These are phyloP conservation scores for Dryas drummondii DNA, from an alignment of 306 rosid species.

Conservation along the genomic window DNA sequence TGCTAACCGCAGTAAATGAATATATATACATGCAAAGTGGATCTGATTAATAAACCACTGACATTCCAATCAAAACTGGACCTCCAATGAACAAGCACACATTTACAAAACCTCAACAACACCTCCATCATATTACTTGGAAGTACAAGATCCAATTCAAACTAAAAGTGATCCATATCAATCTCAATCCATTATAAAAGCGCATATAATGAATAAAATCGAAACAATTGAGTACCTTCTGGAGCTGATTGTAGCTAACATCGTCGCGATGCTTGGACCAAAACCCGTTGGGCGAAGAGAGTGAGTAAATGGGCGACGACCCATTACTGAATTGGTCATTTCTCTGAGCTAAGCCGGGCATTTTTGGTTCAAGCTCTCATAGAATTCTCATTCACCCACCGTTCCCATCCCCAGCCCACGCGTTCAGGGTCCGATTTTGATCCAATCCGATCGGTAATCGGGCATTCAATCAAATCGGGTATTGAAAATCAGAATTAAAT, in stretches of 20 bases:
- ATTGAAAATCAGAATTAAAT: constrained; percentile 13
- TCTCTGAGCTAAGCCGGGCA: constrained; percentile 81
- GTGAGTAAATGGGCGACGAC: constrained; percentile 50
- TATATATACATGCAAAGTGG: constrained; percentile 7
- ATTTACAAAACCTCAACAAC: constrained; percentile 22
- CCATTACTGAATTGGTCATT: constrained; percentile 68
- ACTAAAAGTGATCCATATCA: constrained; percentile 36
- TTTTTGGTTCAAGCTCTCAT: constrained; percentile 46
- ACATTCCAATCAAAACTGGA: constrained; percentile 24
- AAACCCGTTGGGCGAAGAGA: constrained; percentile 61
- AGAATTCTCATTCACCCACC: constrained; percentile 42
- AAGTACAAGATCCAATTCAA: constrained; percentile 53
- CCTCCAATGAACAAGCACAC: constrained; percentile 20
- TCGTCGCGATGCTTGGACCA: constrained; percentile 82
- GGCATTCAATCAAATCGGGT: constrained; percentile 34
- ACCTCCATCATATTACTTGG: constrained; percentile 9
- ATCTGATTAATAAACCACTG: constrained; percentile 31
- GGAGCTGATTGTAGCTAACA: constrained; percentile 81
- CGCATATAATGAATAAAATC: constrained; percentile 2
- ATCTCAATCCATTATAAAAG: constrained; percentile 18
- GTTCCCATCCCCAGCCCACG: constrained; percentile 38
- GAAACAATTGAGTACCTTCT: constrained; percentile 59
- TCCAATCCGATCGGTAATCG: constrained; percentile 39
- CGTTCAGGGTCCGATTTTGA: constrained; percentile 23
- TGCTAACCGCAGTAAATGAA: background rate